A percentile compares a stretch with the other conserved stretches of the same genome.
Evolutionary conservation across 192 early-diverging fungal genomes (phyloP).

Genomic region (Diversispora eburnea): DNA sequence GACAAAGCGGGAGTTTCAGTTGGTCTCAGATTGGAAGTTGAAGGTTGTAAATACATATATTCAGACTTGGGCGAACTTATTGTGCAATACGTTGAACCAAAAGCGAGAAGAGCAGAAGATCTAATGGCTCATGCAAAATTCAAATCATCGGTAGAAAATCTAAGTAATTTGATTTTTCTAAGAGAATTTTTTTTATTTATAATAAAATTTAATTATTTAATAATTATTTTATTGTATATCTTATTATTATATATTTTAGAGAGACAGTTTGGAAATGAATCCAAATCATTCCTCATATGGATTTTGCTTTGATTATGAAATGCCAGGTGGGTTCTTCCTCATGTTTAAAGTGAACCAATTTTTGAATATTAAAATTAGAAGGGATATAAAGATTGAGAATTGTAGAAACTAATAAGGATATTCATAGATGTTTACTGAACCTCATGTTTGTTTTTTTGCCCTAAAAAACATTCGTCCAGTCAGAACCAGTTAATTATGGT

Average conservation of each 20-base stretch:
- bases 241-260: conserved; percentile 33
- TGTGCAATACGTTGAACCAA: conserved; percentile 84
- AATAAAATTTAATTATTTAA: background rate
- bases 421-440: too few relatives aligned
- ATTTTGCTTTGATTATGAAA: conserved; percentile 61
- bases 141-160: conserved; percentile 56
- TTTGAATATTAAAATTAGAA: background rate
- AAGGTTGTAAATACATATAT: conserved; percentile 66
- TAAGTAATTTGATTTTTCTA: conserved; percentile 52
- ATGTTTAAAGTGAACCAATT: conserved; percentile 23
- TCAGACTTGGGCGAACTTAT: conserved; percentile 90
- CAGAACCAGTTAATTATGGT: too few relatives aligned
- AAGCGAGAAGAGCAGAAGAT: conserved; percentile 65
- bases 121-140: conserved; percentile 77
- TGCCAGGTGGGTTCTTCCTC: conserved; percentile 70
- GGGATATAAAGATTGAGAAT: background rate
- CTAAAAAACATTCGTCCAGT: too few relatives aligned
- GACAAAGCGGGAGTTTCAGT: conserved; percentile 66
- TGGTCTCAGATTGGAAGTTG: conserved; percentile 47
- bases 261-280: conserved; percentile 47
- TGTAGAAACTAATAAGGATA: too few relatives aligned
- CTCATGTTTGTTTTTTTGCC: too few relatives aligned
- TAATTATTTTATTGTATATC: background rate
- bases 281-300: conserved; percentile 79
- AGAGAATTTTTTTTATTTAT: background rate